Base-by-base conservation (phyloP, 139 green algal species). In the Raphidocelis subcapitata region DNA sequence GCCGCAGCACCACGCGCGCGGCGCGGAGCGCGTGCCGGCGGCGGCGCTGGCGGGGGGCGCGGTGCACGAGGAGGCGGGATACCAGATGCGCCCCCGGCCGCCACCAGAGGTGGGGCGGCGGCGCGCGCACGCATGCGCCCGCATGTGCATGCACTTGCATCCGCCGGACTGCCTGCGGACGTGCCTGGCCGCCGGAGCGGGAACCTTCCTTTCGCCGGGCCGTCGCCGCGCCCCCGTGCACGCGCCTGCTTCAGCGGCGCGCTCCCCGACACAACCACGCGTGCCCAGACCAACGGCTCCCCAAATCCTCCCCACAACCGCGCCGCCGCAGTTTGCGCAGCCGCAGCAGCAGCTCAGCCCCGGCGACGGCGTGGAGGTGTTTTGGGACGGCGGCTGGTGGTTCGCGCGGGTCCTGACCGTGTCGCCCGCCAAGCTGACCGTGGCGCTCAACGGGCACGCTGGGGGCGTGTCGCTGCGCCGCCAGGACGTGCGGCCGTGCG, bases 341-440 rank as follows among this genome's bases (percentile, higher is more conserved):
- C 36, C 52, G 18, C 67, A 70, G 15, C 32, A 3, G 20, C 32
- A 33, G 1, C 61, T 62, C 3, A 3, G 14, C 3, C 24, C 63
- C n/a, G 74, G 75, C 20, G 82, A 87, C 24, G 44, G 33, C 24
- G 51, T 78, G 16, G 75, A 87, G 44, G 61, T 68, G 20, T 71
- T 72, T 37, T 41, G 73, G 23, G 70, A 84, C 37, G 75, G 69
- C 14, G 79, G 69, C 52, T 84, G 79, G 79, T 85, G 79, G 82
- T 33, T 47, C 31, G 62, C 57, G 31, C 29, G 29, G 0, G 57
- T 69, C 0, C 12, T 54, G 18, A 51, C 57, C 35, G 59, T 33
- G 12, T 65, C 54, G 52, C 57, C 59, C 51, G 59, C 46, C 33
- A n/a, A 54, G 20, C 24, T 68, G 26, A 76, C 44, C 0, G 69